Percentiles rank a stretch among this genome's conserved stretches.
Conservation (phyloP, 306 rosid species). For the Hippophae tibetana region DNA sequence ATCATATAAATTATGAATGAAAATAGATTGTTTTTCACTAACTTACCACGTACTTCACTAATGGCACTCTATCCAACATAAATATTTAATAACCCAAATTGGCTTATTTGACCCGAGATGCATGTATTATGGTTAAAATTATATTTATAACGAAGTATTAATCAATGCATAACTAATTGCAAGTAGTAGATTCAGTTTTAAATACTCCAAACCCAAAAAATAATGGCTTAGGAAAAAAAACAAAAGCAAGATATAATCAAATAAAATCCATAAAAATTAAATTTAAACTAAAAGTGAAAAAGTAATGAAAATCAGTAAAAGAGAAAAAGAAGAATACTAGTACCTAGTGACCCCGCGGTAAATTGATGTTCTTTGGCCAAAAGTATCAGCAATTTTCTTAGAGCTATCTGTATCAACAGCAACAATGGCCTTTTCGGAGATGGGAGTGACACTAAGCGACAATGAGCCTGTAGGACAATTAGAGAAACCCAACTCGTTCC, state of each 20-base stretch:
- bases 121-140: too few species aligned
- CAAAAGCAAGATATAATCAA: not conserved
- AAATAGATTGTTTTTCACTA: too few species aligned
- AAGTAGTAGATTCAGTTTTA: too few species aligned
- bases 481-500: constrained; percentile 48
- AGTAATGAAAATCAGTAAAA: not conserved
- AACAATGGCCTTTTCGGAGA: constrained; percentile 33
- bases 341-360: constrained; percentile 98
- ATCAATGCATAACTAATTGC: too few species aligned
- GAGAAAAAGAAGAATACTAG: not conserved
- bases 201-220: too few species aligned
- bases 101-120: too few species aligned
- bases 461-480: constrained; percentile 31
- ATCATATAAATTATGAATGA: not conserved
- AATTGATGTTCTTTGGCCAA: constrained; percentile 93
- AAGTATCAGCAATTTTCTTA: constrained; percentile 68
- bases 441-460: constrained; percentile 45
- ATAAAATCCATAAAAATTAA: not conserved
- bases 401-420: constrained; percentile 34
- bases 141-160: too few species aligned
- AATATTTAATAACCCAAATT: too few species aligned
- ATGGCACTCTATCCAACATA: too few species aligned
- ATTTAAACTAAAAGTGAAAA: not conserved
- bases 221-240: too few species aligned
- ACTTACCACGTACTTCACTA: too few species aligned